phyloP scores from a whole-genome alignment of 2,329 filamentous ascomycete genomes.

The Fusarium denticulatum region DNA sequence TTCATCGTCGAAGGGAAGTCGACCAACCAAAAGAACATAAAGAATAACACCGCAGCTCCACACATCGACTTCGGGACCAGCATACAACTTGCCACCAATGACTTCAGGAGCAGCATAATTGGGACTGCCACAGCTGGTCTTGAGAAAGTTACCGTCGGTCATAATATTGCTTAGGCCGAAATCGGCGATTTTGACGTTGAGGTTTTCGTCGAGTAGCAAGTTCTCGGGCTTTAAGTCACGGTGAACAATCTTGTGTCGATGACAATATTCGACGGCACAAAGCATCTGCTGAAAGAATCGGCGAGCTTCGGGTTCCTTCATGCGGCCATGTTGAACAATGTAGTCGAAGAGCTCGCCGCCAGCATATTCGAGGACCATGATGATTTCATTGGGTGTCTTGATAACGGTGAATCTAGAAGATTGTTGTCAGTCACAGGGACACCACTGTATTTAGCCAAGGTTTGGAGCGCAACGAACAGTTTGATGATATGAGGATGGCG shows the following conservation, averaged over 20 bases:
- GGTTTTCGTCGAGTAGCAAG: conserved; percentile 89
- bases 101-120: conserved; percentile 99
- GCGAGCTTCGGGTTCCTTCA: conserved; percentile 91
- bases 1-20: conserved; percentile 96
- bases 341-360: conserved; percentile 98
- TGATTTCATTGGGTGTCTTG: conserved; percentile 92
- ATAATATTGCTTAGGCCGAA: conserved; percentile 99
- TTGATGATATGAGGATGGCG: conserved; percentile 99
- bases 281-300: conserved; percentile 99
- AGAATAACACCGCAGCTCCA: conserved; percentile 97
- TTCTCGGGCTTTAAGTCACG: conserved; percentile 98
- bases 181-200: conserved; percentile 99
- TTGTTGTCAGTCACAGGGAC: conserved; percentile 6
- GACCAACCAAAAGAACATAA: conserved; percentile 82
- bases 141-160: conserved; percentile 99
- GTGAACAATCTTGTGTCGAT: conserved; percentile 98
- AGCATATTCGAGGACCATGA: conserved; percentile 99
- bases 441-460: neutral
- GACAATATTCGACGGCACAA: conserved; percentile 98
- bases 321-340: conserved; percentile 91
- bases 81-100: conserved; percentile 96
- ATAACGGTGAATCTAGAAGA: conserved; percentile 86
- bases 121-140: conserved; percentile 96
- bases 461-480: conserved; percentile 68
- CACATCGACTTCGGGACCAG: conserved; percentile 96